Evolutionary conservation across 345 rosid genomes (phyloP).

Genomic region (Eucalyptus regnans): DNA sequence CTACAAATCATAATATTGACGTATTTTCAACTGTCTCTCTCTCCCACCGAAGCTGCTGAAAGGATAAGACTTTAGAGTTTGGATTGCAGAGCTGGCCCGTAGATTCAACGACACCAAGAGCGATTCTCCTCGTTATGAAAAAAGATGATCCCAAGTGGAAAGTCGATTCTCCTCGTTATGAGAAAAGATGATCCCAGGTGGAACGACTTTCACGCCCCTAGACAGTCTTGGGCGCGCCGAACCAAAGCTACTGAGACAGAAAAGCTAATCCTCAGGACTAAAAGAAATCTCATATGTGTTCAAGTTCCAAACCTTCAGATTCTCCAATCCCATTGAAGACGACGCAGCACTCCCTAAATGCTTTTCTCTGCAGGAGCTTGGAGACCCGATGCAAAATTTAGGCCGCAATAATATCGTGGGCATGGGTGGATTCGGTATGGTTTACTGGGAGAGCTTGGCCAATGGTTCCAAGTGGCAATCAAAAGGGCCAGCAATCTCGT

Average conservation of each 20-base stretch:
- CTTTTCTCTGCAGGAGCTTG: neutral
- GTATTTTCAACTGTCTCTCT: too few species aligned
- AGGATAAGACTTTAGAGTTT: too few species aligned
- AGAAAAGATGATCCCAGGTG: neutral
- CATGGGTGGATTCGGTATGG: neutral
- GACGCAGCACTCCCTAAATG: neutral
- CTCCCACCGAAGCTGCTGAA: too few species aligned
- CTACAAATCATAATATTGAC: too few species aligned
- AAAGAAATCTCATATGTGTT: neutral
- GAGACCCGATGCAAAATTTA: too few species aligned
- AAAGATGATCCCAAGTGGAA: too few species aligned
- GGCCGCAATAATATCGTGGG: neutral
- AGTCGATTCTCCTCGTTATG: too few species aligned
- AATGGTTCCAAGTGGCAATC: neutral
- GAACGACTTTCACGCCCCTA: neutral
- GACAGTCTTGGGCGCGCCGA: neutral
- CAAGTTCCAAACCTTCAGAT: neutral
- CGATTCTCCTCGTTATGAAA: neutral
- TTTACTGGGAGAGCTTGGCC: neutral
- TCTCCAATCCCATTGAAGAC: neutral
- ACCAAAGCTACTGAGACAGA: neutral
- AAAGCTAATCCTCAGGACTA: neutral
- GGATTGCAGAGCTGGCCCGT: too few species aligned
- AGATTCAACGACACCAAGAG: too few species aligned
- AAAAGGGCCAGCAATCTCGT: neutral